These are phyloP conservation scores for Boletus pseudopeckii DNA, from an alignment of 768 basidiomycete genomes.

Conservation along the genomic window DNA sequence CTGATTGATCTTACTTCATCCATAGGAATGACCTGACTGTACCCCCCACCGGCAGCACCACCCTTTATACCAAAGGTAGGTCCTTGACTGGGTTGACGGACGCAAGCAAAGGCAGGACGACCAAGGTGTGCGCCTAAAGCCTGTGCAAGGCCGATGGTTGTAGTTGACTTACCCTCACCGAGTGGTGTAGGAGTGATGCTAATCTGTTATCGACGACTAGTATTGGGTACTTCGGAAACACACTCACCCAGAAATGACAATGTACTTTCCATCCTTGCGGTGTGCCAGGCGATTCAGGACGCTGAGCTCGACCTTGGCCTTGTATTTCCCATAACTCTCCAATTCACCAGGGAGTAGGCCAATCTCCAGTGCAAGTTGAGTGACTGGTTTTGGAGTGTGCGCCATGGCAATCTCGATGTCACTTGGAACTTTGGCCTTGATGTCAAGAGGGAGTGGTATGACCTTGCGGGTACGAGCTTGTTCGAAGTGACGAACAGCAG, in stretches of 20 bases:
- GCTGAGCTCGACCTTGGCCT: slow-evolving; percentile 93
- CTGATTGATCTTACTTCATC: slow-evolving; percentile 62
- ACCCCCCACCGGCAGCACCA: slow-evolving; percentile 96
- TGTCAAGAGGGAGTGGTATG: slow-evolving; percentile 73
- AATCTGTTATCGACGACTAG: neutral
- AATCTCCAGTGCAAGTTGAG: slow-evolving; percentile 81
- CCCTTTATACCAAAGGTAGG: slow-evolving; percentile 99
- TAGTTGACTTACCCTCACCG: slow-evolving; percentile 98
- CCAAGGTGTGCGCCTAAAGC: slow-evolving; percentile 93
- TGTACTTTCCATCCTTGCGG: slow-evolving; percentile 92
- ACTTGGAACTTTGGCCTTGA: slow-evolving; percentile 85
- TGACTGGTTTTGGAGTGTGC: slow-evolving; percentile 88
- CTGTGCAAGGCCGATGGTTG: slow-evolving; percentile 94
- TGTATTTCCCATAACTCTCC: slow-evolving; percentile 93
- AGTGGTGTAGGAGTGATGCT: slow-evolving; percentile 96
- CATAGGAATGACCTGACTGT: slow-evolving; percentile 99
- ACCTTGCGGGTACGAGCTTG: slow-evolving; percentile 61
- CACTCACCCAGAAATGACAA: slow-evolving; percentile 84
- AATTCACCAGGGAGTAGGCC: slow-evolving; percentile 84
- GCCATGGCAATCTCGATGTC: slow-evolving; percentile 97
- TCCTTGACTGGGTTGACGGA: slow-evolving; percentile 97
- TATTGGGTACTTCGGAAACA: neutral
- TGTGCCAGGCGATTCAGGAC: slow-evolving; percentile 81
- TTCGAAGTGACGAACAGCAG: slow-evolving; percentile 81
- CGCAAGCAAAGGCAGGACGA: slow-evolving; percentile 92